Evolutionary conservation across 164 flowering plant species (phyloP).

Genomic region (Hamamelis virginiana): DNA sequence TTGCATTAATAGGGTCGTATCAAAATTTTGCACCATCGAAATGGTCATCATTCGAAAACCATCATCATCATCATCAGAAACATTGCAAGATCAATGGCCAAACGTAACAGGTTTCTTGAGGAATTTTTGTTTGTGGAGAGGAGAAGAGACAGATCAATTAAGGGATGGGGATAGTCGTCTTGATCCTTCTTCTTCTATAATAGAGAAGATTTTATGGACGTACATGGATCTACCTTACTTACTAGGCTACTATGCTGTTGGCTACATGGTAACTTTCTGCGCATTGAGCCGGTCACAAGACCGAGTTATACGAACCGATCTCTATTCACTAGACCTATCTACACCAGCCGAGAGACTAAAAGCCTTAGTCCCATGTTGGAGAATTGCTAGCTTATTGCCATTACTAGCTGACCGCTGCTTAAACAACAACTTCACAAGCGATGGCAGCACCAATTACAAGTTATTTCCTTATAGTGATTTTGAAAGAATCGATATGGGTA

Average conservation of each 20-base stretch:
- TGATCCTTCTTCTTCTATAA: conserved; percentile 50
- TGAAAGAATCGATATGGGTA: conserved; percentile 45
- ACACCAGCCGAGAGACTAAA: conserved; percentile 51
- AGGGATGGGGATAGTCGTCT: conserved; percentile 45
- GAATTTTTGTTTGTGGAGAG: conserved; percentile 72
- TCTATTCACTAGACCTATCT: conserved; percentile 52
- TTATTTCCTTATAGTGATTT: conserved; percentile 44
- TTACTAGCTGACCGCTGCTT: conserved; percentile 45
- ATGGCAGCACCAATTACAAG: conserved; percentile 2
- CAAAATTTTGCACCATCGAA: conserved; percentile 51
- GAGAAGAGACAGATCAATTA: conserved; percentile 61
- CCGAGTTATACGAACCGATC: conserved; percentile 55
- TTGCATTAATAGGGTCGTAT: conserved; percentile 59
- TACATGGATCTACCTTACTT: conserved; percentile 62
- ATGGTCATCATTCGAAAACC: conserved; percentile 51
- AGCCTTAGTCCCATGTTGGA: conserved; percentile 66
- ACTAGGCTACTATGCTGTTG: conserved; percentile 67
- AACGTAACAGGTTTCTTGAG: conserved; percentile 62
- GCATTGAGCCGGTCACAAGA: conserved; percentile 56
- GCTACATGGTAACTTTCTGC: conserved; percentile 57
- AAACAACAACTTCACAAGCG: conserved; percentile 14
- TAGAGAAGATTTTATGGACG: conserved; percentile 59
- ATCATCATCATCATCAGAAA: conserved; percentile 2
- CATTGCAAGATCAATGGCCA: conserved; percentile 64
- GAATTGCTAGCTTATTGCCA: conserved; percentile 49